These are phyloP conservation scores for Chlamydomonas reinhardtii DNA, from an alignment of 163 green algal species.

Conservation along the genomic window DNA sequence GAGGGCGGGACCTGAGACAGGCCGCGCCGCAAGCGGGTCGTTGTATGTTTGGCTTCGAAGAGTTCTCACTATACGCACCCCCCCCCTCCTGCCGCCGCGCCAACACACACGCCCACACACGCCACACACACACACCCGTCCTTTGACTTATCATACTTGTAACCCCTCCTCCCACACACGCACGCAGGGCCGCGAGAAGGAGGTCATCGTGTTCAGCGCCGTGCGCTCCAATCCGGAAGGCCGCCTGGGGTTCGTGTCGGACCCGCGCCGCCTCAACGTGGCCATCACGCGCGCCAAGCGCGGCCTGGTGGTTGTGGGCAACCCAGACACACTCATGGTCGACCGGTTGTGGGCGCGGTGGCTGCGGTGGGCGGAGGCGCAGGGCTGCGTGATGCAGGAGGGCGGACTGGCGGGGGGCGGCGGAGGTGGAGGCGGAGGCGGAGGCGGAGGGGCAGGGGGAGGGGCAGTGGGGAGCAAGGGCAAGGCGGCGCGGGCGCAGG, in stretches of 20 bases:
- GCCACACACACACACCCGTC: too few species aligned
- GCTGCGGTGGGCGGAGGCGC: constrained; percentile 71
- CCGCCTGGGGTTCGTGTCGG: constrained; percentile 86
- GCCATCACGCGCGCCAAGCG: constrained; percentile 85
- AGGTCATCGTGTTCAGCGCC: constrained; percentile 88
- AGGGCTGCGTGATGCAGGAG: constrained; percentile 21
- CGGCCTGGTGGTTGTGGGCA: constrained; percentile 88
- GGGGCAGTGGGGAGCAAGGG: too few species aligned
- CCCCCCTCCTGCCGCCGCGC: too few species aligned
- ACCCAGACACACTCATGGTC: constrained; percentile 75
- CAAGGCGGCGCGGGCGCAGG: too few species aligned
- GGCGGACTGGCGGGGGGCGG: background rate
- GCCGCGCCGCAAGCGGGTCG: too few species aligned
- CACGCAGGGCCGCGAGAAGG: constrained; percentile 90
- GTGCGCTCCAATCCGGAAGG: constrained; percentile 82
- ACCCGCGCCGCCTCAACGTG: constrained; percentile 90
- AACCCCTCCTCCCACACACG: background rate
- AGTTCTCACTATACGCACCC: too few species aligned
- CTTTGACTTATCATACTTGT: too few species aligned
- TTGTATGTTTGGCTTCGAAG: too few species aligned
- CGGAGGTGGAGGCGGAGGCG: background rate
- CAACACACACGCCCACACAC: too few species aligned
- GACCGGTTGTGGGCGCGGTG: constrained; percentile 78
- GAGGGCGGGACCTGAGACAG: too few species aligned
- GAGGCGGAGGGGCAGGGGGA: background rate